Conservation (phyloP, 257 asterid genomes). For the Phtheirospermum japonicum region DNA sequence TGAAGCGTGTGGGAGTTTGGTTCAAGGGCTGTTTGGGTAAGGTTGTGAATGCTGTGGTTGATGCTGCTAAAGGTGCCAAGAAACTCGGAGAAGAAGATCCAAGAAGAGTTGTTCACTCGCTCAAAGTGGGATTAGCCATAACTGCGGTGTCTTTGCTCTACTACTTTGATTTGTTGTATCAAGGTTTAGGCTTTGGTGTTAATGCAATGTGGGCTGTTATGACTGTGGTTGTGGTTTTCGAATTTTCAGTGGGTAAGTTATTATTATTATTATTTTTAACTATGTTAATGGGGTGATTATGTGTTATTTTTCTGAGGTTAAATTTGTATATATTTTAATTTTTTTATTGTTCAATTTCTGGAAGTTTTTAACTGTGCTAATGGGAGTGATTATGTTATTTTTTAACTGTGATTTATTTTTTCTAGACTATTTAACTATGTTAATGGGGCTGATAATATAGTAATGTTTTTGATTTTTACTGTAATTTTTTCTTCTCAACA, state of each 20-base stretch:
- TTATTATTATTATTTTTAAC: too few species aligned
- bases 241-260: constrained; percentile 40
- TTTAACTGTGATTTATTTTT: too few species aligned
- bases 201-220: constrained; percentile 53
- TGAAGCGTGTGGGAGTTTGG: constrained; percentile 10
- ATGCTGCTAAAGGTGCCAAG: constrained; percentile 20
- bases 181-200: constrained; percentile 43
- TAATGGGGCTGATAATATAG: too few species aligned
- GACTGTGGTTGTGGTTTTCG: constrained; percentile 48
- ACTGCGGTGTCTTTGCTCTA: constrained; percentile 34
- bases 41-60: neutral
- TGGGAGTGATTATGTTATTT: too few species aligned
- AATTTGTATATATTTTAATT: too few species aligned
- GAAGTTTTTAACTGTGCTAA: too few species aligned
- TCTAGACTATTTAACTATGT: too few species aligned
- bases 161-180: constrained; percentile 40
- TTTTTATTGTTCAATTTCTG: too few species aligned
- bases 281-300: too few species aligned
- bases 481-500: too few species aligned
- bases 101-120: constrained; percentile 33
- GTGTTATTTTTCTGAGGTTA: too few species aligned
- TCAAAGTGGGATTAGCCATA: constrained; percentile 41
- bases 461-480: too few species aligned
- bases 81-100: constrained; percentile 33
- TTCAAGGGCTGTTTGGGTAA: constrained; percentile 12